Evolutionary conservation across 2,329 filamentous ascomycete genomes (phyloP).

Genomic region (Colletotrichum cordylinicola): DNA sequence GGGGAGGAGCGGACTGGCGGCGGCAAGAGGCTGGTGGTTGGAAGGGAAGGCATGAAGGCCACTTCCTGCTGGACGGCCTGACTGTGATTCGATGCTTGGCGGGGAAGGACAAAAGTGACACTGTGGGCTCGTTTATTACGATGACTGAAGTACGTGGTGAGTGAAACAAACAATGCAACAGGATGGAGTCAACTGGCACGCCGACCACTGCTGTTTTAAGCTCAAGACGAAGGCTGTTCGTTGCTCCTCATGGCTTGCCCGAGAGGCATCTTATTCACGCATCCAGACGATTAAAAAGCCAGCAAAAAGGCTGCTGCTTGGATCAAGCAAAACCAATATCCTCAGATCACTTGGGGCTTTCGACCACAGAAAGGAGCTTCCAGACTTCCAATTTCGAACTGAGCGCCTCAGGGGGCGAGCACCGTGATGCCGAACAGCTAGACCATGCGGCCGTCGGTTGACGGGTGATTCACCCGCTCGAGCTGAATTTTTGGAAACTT

Average conservation of each 20-base stretch:
- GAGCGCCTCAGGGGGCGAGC: not conserved
- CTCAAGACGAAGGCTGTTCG: not conserved
- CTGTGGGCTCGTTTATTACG: not conserved
- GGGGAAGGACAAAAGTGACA: not conserved
- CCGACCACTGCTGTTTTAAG: not conserved
- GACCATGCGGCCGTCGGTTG: not conserved
- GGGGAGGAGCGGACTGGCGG: not conserved
- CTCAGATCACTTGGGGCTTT: not conserved
- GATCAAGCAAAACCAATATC: not conserved
- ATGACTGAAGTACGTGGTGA: fast-evolving
- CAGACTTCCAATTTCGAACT: not conserved
- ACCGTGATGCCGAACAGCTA: not conserved
- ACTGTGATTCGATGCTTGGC: fast-evolving
- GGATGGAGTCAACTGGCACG: not conserved
- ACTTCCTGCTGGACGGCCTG: not conserved
- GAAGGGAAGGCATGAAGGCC: not conserved
- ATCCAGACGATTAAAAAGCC: not conserved
- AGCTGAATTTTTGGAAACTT: not conserved
- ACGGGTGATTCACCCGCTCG: not conserved
- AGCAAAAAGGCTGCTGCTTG: not conserved
- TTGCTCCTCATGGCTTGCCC: not conserved
- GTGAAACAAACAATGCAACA: not conserved
- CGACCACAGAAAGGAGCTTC: not conserved
- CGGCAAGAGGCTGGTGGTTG: not conserved
- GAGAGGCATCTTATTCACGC: not conserved